Conservation (phyloP, 2,329 filamentous ascomycete genomes). For the Keithomyces neogunnii region DNA sequence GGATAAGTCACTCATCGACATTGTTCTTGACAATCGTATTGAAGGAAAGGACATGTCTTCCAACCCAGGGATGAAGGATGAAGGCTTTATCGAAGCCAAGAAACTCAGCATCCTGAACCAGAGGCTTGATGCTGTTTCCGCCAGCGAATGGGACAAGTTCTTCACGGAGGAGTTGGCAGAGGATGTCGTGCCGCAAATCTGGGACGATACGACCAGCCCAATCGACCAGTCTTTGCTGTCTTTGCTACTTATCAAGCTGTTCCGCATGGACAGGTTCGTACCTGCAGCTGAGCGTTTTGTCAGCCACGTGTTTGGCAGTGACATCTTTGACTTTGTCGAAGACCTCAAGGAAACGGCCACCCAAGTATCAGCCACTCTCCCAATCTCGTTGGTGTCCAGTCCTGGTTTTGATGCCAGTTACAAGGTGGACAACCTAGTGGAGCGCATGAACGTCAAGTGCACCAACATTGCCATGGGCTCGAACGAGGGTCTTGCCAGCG, state of each 20-base stretch:
- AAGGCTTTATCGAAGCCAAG: conserved; percentile 59
- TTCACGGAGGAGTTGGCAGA: conserved; percentile 80
- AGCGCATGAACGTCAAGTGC: conserved; percentile 72
- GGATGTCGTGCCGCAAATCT: conserved; percentile 68
- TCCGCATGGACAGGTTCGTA: conserved; percentile 91
- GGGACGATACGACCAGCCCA: conserved; percentile 53
- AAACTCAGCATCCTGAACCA: conserved; percentile 68
- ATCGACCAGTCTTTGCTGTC: conserved; percentile 73
- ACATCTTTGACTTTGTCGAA: conserved; percentile 74
- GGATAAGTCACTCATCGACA: conserved; percentile 83
- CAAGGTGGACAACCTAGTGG: conserved; percentile 94
- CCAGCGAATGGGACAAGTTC: conserved; percentile 71
- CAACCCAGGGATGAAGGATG: conserved; percentile 52
- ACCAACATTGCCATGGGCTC: conserved; percentile 99
- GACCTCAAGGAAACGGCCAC: conserved; percentile 79
- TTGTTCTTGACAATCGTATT: conserved; percentile 70
- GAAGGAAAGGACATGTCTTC: conserved; percentile 73
- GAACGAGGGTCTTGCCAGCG: conserved; percentile 83
- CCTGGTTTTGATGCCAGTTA: conserved; percentile 97
- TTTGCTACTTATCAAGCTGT: conserved; percentile 87
- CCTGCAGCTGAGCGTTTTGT: conserved; percentile 91
- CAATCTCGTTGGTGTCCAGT: conserved; percentile 86
- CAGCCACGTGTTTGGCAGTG: conserved; percentile 71
- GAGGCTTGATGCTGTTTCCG: conserved; percentile 52
- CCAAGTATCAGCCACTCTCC: conserved; percentile 74